Conservation (phyloP, 164 flowering plant species). For the Taxillus chinensis region DNA sequence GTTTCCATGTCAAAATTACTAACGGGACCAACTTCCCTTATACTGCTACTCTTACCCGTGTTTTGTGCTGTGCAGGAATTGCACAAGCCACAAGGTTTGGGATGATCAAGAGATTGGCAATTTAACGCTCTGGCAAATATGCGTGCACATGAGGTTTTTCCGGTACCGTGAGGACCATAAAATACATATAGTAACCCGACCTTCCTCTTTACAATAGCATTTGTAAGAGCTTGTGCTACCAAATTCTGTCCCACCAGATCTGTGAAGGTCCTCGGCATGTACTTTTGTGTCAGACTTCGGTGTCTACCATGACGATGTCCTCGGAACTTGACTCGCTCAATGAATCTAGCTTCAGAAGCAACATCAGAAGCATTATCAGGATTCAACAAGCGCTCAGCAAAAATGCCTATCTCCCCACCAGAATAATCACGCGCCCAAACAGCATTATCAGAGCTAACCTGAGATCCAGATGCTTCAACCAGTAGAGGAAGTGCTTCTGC, state of each 20-base stretch:
- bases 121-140: slow-evolving; percentile 85
- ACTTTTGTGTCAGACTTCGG: slow-evolving; percentile 75
- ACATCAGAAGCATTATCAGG: slow-evolving; percentile 61
- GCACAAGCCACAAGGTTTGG: slow-evolving; percentile 87
- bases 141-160: slow-evolving; percentile 93
- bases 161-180: slow-evolving; percentile 96
- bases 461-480: slow-evolving; percentile 66
- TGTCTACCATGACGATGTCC: slow-evolving; percentile 40
- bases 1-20: slow-evolving; percentile 64
- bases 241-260: slow-evolving; percentile 88
- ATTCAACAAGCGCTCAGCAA: slow-evolving; percentile 50
- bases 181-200: slow-evolving; percentile 81
- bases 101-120: slow-evolving; percentile 65
- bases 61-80: slow-evolving; percentile 73
- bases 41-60: slow-evolving; percentile 54
- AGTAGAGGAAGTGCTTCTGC: slow-evolving; percentile 77
- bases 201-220: slow-evolving; percentile 66
- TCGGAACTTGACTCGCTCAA: slow-evolving; percentile 25
- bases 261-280: slow-evolving; percentile 82
- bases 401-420: slow-evolving; percentile 94
- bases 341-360: slow-evolving; percentile 68
- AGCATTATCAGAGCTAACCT: slow-evolving; percentile 47
- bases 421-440: slow-evolving; percentile 74
- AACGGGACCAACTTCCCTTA: slow-evolving; percentile 81
- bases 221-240: slow-evolving; percentile 87